Evolutionary conservation across 768 basidiomycete species (phyloP).

Genomic region (Gyrodon lividus): DNA sequence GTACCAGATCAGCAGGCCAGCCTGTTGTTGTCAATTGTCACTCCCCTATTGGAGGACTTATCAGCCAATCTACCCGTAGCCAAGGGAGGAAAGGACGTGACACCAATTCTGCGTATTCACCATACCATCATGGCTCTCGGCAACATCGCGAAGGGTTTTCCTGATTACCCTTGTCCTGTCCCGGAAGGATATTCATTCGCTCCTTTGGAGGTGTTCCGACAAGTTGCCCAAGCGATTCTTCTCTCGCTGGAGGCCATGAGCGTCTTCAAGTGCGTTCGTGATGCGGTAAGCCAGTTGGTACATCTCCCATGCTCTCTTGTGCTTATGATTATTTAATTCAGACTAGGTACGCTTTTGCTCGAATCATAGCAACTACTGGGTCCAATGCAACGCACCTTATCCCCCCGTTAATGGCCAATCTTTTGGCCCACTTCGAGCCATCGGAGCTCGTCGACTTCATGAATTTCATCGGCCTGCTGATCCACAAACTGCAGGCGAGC

Average conservation of each 20-base stretch:
- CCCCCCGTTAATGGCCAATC: conserved; percentile 82
- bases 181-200: conserved; percentile 69
- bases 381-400: conserved; percentile 84
- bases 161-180: conserved; percentile 75
- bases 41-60: conserved; percentile 77
- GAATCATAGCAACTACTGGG: conserved; percentile 88
- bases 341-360: conserved; percentile 92
- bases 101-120: conserved; percentile 85
- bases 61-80: conserved; percentile 53
- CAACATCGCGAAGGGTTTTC: conserved; percentile 94
- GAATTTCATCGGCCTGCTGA: conserved; percentile 88
- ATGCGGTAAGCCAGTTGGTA: conserved; percentile 65
- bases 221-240: conserved; percentile 83
- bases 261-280: conserved; percentile 79
- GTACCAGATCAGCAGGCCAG: conserved; percentile 64
- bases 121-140: conserved; percentile 94
- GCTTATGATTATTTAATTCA: conserved; percentile 40
- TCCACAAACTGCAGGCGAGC: conserved; percentile 85
- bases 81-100: conserved; percentile 61
- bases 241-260: conserved; percentile 89
- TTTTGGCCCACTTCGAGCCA: conserved; percentile 91
- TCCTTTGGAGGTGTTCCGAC: conserved; percentile 74
- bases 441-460: conserved; percentile 93
- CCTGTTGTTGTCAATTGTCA: conserved; percentile 73
- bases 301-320: background rate